Base-by-base conservation (phyloP, 257 asterid species). In the Solanum ossicruentum region DNA sequence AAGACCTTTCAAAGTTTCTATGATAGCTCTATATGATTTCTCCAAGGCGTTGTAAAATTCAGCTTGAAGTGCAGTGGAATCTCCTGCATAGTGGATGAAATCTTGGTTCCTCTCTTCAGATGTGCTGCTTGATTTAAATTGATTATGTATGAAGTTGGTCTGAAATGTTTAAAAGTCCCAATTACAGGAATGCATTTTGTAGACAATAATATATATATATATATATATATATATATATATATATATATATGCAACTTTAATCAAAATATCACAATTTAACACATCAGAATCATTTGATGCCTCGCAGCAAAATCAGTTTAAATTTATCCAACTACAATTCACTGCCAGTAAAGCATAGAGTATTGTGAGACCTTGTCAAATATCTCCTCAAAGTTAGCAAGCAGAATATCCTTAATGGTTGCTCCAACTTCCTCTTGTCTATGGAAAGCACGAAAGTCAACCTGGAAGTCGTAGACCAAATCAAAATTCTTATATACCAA, bases 311-410 rank as follows among this genome's bases (percentile, higher is more conserved):
- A 73, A 73, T 77, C 45, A 77, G 65, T 51, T 15, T 52, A 52
- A 51, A 10, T 3, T 26, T 77, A 45, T 52, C 63, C 47, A 77
- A 9, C 82, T 77, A 28, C 56, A 55, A 78, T 28, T 63, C 49
- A 63, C 39, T 84, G 39, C 26, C 63, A 81, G 47, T 10, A 21
- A 84, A 83, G 70, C 20, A 52, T 16, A 54, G 21, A 73, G 21
- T 82, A 67, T 58, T 45, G 6, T 12, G 12, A 77, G 90, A 93
- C 98, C 98, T 92, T 89, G 54, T 88, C 84, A 88, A 92, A 86
- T 83, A 93, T 81, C 78, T 92, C 94, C 23, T 82, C 86, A 83
- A 93, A 89, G 86, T 92, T 94, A 80, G 90, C 93, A 56, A 93
- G 89, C 82, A 95, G 89, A 73, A 89, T 89, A 58, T 84, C 79